phyloP scores from a whole-genome alignment of 2,329 filamentous ascomycete species.

The Fusarium mangiferae region DNA sequence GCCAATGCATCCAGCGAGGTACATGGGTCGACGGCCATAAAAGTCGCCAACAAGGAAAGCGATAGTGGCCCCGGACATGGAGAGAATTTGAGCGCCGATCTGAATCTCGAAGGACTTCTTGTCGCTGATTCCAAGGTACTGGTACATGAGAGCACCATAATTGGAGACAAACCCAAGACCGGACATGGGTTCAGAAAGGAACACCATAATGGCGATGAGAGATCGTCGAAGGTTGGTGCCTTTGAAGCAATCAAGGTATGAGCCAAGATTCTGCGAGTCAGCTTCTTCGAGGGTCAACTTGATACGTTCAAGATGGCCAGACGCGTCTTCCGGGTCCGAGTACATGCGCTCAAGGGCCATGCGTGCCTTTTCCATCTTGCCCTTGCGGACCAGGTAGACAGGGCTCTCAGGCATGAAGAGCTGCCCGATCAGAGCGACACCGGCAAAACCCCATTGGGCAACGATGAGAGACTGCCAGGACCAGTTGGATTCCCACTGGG shows the following conservation, averaged over 20 bases:
- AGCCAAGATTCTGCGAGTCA: slow-evolving; percentile 43
- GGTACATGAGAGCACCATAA: slow-evolving; percentile 52
- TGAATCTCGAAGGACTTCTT: slow-evolving; percentile 43
- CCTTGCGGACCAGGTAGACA: slow-evolving; percentile 58
- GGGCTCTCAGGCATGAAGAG: slow-evolving; percentile 62
- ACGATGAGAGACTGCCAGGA: slow-evolving; percentile 55
- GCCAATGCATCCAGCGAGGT: slow-evolving; percentile 37
- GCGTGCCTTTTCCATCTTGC: slow-evolving; percentile 36
- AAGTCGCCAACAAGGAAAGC: slow-evolving; percentile 43
- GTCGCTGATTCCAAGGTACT: slow-evolving; percentile 43
- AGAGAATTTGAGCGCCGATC: slow-evolving; percentile 46
- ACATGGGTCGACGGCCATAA: slow-evolving; percentile 46
- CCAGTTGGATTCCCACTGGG: slow-evolving; percentile 51
- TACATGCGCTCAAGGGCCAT: slow-evolving; percentile 56
- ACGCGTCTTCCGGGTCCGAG: slow-evolving; percentile 50
- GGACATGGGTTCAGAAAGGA: slow-evolving; percentile 56
- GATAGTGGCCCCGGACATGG: slow-evolving; percentile 44
- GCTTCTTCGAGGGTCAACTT: slow-evolving; percentile 60
- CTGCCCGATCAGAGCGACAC: slow-evolving; percentile 45
- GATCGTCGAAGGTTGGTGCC: slow-evolving; percentile 55
- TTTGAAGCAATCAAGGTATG: slow-evolving; percentile 58
- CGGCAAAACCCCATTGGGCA: slow-evolving; percentile 55
- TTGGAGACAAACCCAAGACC: slow-evolving; percentile 57
- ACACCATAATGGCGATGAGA: slow-evolving; percentile 54
- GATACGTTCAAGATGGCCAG: slow-evolving; percentile 56